Evolutionary conservation across 768 basidiomycete species (phyloP).

Genomic region (Termitomyces heimii): DNA sequence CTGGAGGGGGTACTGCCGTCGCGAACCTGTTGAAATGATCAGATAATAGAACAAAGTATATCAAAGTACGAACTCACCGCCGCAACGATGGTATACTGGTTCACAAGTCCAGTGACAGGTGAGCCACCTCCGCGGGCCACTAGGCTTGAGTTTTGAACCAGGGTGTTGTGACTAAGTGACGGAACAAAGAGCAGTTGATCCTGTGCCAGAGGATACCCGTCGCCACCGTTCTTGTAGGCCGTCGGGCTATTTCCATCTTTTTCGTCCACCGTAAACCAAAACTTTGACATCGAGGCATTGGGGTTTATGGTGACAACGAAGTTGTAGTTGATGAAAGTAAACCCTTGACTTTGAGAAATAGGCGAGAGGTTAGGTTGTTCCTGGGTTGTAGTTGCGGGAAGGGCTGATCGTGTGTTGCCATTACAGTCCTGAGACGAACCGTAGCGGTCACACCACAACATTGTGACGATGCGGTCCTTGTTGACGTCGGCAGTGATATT

Average conservation of each 20-base stretch:
- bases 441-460: constrained; percentile 37
- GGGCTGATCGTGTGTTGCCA: constrained; percentile 25
- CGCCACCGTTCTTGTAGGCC: constrained; percentile 35
- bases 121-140: constrained; percentile 19
- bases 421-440: constrained; percentile 28
- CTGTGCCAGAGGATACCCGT: constrained; percentile 33
- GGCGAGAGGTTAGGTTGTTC: constrained; percentile 32
- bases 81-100: constrained; percentile 19
- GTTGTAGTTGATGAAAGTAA: constrained; percentile 33
- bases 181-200: constrained; percentile 39
- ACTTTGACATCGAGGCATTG: constrained; percentile 36
- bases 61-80: constrained; percentile 16
- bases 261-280: constrained; percentile 46
- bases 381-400: constrained; percentile 21
- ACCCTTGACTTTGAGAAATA: constrained; percentile 26
- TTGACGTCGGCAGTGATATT: constrained; percentile 25
- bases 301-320: constrained; percentile 37
- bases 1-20: constrained; percentile 20
- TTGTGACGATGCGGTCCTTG: constrained; percentile 32
- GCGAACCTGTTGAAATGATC: constrained; percentile 16
- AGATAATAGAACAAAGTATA: neutral
- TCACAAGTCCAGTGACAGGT: constrained; percentile 17
- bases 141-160: constrained; percentile 10
- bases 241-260: constrained; percentile 31
- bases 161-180: constrained; percentile 25